Evolutionary conservation across 1,139 yeast genomes (phyloP).

Genomic region (Suhomyces wounanorum): DNA sequence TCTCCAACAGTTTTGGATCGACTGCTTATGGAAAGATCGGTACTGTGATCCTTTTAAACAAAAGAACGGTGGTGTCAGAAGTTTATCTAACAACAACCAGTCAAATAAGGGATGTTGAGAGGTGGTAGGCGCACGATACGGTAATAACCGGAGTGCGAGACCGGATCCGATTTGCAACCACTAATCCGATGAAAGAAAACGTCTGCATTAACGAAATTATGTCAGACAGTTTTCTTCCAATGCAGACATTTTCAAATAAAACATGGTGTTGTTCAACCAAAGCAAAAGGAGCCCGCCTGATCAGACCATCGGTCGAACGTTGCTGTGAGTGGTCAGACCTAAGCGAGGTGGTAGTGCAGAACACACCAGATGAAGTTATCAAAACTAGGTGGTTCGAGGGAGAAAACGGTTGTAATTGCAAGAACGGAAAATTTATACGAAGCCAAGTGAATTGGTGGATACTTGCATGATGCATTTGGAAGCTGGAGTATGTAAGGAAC

Average conservation of each 20-base stretch:
- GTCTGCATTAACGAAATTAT: background rate
- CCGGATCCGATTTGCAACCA: slow-evolving; percentile 1
- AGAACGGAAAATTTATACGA: background rate
- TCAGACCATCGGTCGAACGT: background rate
- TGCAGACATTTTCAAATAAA: background rate
- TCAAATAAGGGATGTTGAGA: slow-evolving; percentile 4
- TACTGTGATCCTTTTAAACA: background rate
- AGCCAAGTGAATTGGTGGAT: background rate
- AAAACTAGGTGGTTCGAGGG: background rate
- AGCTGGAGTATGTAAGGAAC: background rate
- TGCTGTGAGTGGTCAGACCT: background rate
- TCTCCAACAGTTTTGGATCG: background rate
- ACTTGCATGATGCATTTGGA: background rate
- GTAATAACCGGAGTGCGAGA: background rate
- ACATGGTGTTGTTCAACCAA: too few relatives aligned
- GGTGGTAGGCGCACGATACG: background rate
- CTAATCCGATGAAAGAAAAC: background rate
- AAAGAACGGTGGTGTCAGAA: background rate
- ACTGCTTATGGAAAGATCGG: background rate
- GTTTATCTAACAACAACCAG: background rate
- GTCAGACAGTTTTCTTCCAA: background rate
- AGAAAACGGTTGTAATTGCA: background rate
- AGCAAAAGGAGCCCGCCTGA: background rate
- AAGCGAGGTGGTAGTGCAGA: background rate
- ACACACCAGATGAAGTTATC: background rate